Base-by-base conservation (phyloP, 768 basidiomycete genomes). In the Mycena vulgaris region DNA sequence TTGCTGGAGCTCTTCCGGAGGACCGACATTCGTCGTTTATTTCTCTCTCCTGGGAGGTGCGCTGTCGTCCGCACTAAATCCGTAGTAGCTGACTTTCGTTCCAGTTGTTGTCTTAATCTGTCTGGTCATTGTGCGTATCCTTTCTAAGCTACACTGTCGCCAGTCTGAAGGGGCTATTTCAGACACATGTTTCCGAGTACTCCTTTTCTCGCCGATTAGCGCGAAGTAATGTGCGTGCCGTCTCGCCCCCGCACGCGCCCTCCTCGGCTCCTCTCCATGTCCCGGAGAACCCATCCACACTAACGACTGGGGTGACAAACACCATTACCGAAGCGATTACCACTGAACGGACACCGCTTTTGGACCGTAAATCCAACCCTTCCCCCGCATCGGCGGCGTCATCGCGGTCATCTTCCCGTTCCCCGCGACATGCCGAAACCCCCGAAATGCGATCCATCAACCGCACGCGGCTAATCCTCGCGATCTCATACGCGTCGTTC, bases 401-500 rank as follows among this genome's bases (percentile, higher is more conserved):
- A 23, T 66, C 73, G 28, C 74, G 74, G 25, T 66, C 75, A 16
- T 66, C 70, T 17, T 73, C 70, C 35, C 65, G 31, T 55, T 66
- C 69, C 2, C 52, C 60, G 28, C 59, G 59, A 3, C 64, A 57
- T 16, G 67, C 60, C 17, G 64, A 74, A 30, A 73, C 74, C 51
- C 75, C 78, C 21, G 62, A 78, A 28, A 63, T 76, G 42, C 78
- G 75, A 42, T 74, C 80, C 39, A 77, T 80, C 40, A 75, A 81
- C 69, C 87, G 86, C 33, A 90, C 88, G 14, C 86, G 89, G 1
- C 79, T 93, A 1, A 81, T 93, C 66, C 80, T 96, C 49, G 93
- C 95, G 14, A 85, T 96, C 52, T 93, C 94, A 1, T 98, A 94
- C 79, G 93, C 96, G 19, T 94, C 94, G 16, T 89, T 92, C 59